Percentiles rank a stretch among this genome's conserved stretches.
These are phyloP conservation scores for Blechomonas ayalai DNA, from an alignment of 208 protist species.

Conservation along the genomic window DNA sequence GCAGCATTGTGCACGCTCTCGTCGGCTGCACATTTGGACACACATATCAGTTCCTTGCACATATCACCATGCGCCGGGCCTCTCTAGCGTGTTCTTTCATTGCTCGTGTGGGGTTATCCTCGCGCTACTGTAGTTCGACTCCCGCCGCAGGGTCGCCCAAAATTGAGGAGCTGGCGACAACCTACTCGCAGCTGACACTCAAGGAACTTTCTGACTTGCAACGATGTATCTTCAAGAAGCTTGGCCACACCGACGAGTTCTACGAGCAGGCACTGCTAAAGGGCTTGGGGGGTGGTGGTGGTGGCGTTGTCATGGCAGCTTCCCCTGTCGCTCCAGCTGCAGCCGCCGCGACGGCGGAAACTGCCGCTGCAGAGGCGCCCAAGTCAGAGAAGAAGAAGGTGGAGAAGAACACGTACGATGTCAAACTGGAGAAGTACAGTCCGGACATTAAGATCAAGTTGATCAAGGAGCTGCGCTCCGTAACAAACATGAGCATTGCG, in stretches of 20 bases:
- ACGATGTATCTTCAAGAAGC: conserved; percentile 86
- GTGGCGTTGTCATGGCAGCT: conserved; percentile 27
- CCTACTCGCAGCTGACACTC: conserved; percentile 84
- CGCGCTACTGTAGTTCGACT: conserved; percentile 23
- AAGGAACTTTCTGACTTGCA: conserved; percentile 83
- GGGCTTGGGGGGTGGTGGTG: conserved; percentile 75
- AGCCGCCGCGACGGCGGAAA: conserved; percentile 19
- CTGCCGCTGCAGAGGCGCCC: conserved; percentile 25
- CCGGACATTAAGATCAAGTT: conserved; percentile 88
- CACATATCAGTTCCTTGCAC: too few species aligned
- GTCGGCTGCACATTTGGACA: too few species aligned
- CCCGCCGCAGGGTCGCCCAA: conserved; percentile 20
- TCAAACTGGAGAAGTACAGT: conserved; percentile 81
- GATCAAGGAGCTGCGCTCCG: conserved; percentile 86
- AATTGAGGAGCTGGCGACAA: conserved; percentile 60
- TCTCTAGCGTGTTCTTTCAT: conserved; percentile 11
- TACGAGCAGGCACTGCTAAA: conserved; percentile 86
- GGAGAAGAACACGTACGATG: conserved; percentile 83
- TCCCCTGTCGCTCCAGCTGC: conserved; percentile 13
- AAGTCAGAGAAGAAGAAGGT: conserved; percentile 89
- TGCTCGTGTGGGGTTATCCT: conserved; percentile 6
- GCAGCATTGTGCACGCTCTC: too few species aligned
- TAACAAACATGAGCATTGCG: conserved; percentile 77
- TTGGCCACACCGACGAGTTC: conserved; percentile 86
- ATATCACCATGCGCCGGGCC: conserved; percentile 28